phyloP scores from a whole-genome alignment of 805 yeast species.

The Ogataea methanolica region DNA sequence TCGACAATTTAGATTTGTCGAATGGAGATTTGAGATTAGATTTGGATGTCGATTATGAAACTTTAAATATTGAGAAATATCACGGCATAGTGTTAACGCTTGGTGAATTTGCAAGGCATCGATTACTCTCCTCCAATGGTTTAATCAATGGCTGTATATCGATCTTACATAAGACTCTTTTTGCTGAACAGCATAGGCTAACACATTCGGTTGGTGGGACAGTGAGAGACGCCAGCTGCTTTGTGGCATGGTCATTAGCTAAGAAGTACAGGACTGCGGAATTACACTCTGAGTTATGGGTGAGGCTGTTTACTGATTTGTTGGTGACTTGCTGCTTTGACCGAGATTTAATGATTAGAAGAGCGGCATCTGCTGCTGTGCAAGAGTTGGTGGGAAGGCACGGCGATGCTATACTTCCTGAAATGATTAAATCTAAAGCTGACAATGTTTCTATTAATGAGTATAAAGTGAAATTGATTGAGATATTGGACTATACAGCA shows the following conservation, averaged over 20 bases:
- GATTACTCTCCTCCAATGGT: slow-evolving; percentile 10
- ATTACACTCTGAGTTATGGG: slow-evolving; percentile 14
- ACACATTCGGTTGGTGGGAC: slow-evolving; percentile 57
- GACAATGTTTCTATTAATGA: slow-evolving; percentile 23
- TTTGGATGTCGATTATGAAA: slow-evolving; percentile 24
- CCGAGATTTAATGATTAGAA: slow-evolving; percentile 63
- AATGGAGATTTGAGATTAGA: neutral
- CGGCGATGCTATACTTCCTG: slow-evolving; percentile 38
- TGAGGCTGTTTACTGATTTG: slow-evolving; percentile 33
- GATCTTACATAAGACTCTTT: slow-evolving; percentile 43
- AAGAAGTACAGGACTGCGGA: slow-evolving; percentile 31
- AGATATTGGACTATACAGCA: slow-evolving; percentile 48
- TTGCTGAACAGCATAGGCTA: slow-evolving; percentile 52
- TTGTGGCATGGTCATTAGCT: slow-evolving; percentile 74
- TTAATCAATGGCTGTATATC: slow-evolving; percentile 27
- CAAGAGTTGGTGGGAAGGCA: slow-evolving; percentile 84
- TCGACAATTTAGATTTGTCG: slow-evolving; percentile 9
- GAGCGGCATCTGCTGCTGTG: slow-evolving; percentile 82
- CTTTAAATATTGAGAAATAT: slow-evolving; percentile 37
- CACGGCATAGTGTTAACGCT: slow-evolving; percentile 57
- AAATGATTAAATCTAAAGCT: slow-evolving; percentile 1
- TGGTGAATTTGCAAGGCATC: slow-evolving; percentile 40
- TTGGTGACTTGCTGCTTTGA: slow-evolving; percentile 62
- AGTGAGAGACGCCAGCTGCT: slow-evolving; percentile 81
- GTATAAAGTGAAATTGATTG: slow-evolving; percentile 48